Evolutionary conservation across 1,284 basidiomycete genomes (phyloP), one percentile per base, ranked within the genome.

Genomic region (Coriolopsis trogii): DNA sequence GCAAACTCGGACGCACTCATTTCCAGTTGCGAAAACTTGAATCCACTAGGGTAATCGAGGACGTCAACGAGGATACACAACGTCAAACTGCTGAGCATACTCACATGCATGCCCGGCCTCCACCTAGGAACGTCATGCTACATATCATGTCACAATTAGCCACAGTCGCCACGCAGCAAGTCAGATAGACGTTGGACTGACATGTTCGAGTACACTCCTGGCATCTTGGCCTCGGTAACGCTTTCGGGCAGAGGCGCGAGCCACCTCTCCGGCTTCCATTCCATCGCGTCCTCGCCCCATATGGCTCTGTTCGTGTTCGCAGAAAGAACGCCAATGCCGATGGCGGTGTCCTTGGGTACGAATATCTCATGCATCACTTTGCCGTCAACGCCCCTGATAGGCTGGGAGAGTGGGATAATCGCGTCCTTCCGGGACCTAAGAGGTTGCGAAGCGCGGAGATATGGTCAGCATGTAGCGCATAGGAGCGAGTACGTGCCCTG

Each of bases 331-430:
- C 61, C 62, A 30, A 67, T 50, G 8, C 63, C 45, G 23, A 67
- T 45, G n/a, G 46, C 45, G 4, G 60, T 77, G 3, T 77, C 79
- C 53, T 78, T 77, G 23, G 64, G 58, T 12, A 77, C 63, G 0
- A 69, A 47, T 26, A 85, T 61, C 18, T 67, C 66, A 29, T 71
- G 63, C 2, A 77, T 66, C 0, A 61, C 53, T 37, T 70, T 44
- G 0, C 76, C 78, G 30, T 61, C 53, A 3, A 33, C 30, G 9
- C 56, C 62, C 7, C 29, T 45, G 36, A 61, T 56, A 1, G 60
- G 61, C 52, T 62, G 29, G 13, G 59, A 61, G 21, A 58, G 56
- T 60, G 64, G 50, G 61, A 67, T 42, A 41, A 56, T 41, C 37
- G 56, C 48, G 52, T 54, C 37, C 51, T 56, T 63, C 18, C 45